Base-by-base conservation (phyloP, 208 protist species). In the Zelonia costaricensis region DNA sequence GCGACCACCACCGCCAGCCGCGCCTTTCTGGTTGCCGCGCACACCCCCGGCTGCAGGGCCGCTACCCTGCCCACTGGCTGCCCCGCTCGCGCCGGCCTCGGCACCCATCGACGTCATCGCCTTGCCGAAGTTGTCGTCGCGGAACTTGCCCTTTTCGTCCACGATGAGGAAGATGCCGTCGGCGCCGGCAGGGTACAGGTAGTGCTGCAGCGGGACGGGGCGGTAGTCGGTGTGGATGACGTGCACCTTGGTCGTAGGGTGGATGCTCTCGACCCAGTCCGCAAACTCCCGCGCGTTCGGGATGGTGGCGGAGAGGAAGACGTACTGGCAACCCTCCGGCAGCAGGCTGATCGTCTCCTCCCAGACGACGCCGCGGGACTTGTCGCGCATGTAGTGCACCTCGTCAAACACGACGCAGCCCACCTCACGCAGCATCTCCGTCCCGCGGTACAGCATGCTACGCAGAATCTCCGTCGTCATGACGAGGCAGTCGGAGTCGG, bases 261-360 rank as follows among this genome's bases (percentile, higher is more conserved):
- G 97, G 47, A 98, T 95, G 56, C 95, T 92, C 64, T 98, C 93
- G 54, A 99, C 98, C 99, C 99, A 99, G 42, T 96, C 80, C 6
- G 99, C 98, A 79, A 99, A 99, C 77, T 99, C 98, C 3, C 75
- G 58, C 13, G 98, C 98, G 82, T 99, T 99, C n/a, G 99, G 98
- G 62, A 99, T 99, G 6, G 99, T 99, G 16, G 99, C 99, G 2
- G 98, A 99, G n/a, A 99, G 93, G 74, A 99, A 99, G 22, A 99
- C 98, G 70, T 99, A 99, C 60, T 98, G 86, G 33, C 99, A 98
- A 31, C 94, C 95, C 43, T 98, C 86, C 3, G 98, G 98, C 9
- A 99, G 79, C 8, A 99, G 62, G 73, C 99, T 99, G 57, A 99
- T 99, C 31, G 98, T 99, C 74, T 99, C 99, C 76, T 99, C 99